A percentile compares a stretch with the other conserved stretches of the same genome.
Evolutionary conservation across 2,329 filamentous ascomycete genomes (phyloP).

Genomic region (Daldinia sp.): DNA sequence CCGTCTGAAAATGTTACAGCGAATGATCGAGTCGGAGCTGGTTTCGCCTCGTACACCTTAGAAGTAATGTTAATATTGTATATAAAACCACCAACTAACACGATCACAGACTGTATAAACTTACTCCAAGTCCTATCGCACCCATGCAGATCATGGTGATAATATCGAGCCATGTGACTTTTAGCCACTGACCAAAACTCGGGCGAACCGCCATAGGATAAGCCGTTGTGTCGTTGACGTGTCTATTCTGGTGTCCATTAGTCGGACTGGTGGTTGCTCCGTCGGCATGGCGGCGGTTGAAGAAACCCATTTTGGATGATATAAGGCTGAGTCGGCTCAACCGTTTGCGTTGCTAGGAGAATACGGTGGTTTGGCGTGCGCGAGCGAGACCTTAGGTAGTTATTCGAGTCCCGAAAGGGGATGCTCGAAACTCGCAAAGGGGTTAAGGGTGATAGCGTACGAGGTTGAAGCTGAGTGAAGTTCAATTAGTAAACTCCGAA

Average conservation of each 20-base stretch:
- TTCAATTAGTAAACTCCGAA: background rate
- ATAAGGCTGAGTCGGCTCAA: background rate
- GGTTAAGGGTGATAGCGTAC: background rate
- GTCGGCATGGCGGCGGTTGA: constrained; percentile 35
- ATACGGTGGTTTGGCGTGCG: background rate
- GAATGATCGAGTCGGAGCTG: constrained; percentile 74
- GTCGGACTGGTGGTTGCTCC: constrained; percentile 18
- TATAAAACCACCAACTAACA: background rate
- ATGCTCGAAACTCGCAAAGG: background rate
- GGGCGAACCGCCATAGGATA: constrained; percentile 61
- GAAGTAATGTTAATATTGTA: background rate
- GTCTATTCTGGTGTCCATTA: constrained; percentile 17
- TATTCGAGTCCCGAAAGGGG: background rate
- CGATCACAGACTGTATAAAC: constrained; percentile 36
- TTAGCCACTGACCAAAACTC: constrained; percentile 74
- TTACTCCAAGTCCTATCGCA: constrained; percentile 71
- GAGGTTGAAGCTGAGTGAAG: background rate
- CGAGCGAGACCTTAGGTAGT: background rate
- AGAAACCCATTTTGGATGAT: constrained; percentile 36
- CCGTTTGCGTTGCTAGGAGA: background rate
- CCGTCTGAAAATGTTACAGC: constrained; percentile 71
- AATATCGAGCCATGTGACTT: constrained; percentile 72
- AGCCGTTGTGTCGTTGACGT: constrained; percentile 22
- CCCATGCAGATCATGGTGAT: constrained; percentile 73
- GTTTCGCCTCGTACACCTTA: constrained; percentile 70